Base-by-base conservation (phyloP, 192 early-diverging fungal genomes). In the Coemansia aciculifera region DNA sequence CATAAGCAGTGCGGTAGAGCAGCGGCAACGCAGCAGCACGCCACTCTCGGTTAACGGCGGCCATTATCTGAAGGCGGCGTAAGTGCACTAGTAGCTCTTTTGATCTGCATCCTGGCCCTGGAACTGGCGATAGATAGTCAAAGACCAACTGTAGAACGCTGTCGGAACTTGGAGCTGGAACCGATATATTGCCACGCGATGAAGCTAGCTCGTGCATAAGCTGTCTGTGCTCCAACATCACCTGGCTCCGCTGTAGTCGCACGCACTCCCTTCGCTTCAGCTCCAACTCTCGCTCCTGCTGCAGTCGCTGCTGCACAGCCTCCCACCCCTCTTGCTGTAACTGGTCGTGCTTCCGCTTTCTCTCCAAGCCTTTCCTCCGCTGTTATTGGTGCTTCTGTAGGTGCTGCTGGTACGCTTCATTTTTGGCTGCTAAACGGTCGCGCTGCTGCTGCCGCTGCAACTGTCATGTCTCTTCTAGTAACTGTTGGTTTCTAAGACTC, bases 21-120 rank as follows among this genome's bases (percentile, higher is more conserved):
- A 46, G 43, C 15, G 66, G 61, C 1, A 64, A n/a, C 1, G 66
- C 5, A 15, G 29, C 37, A 1, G 36, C 62, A 2, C 66, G 65
- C 72, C 72, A 74, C 27, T 34, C 19, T 13, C 34, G 44, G 43
- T 44, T 51, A 2, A 74, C 62, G 11, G 34, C 23, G 0, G 71
- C 37, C 13, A 43, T 17, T 43, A 0, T 0, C 42, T 43, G 42
- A 17, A 43, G 42, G 12, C 9, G 1, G 17, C 42, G 42, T 3
- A 3, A 43, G 42, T 15, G 42, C 13, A 11, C 17, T 3, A 43
- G 17, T 1, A 43, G 42, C 42, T 43, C 42, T 15, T 43, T 43
- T 43, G 13, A 3, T 15, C 9, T 43, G 42, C 42, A 43, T 3
- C 3, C 12, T 3, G 11, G 31, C n/a, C 23, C 44, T 19, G 48